Evolutionary conservation across 116 monocot genomes (phyloP).

Genomic region (Thalassia testudinum): DNA sequence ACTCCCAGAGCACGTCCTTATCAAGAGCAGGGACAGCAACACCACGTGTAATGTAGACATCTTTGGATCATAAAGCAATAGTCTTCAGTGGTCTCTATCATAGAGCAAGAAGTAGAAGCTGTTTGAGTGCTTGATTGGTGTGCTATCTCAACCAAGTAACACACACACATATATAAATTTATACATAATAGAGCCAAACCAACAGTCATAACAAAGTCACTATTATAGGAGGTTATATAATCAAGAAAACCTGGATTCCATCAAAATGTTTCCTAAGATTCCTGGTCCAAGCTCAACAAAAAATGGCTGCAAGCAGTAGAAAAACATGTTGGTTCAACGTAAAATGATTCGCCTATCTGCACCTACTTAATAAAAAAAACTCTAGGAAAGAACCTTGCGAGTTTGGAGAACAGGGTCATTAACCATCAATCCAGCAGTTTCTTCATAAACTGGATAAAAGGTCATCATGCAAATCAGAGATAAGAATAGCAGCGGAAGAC

Average conservation of each 20-base stretch:
- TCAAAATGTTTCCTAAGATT: slow-evolving; percentile 97
- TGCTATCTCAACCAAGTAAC: too few species aligned
- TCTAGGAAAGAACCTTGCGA: slow-evolving; percentile 39
- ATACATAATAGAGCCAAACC: not conserved
- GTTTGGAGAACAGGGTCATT: slow-evolving; percentile 98
- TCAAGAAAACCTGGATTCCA: slow-evolving; percentile 74
- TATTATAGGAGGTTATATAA: not conserved
- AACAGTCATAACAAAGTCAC: not conserved
- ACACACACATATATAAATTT: not conserved
- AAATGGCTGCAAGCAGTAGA: slow-evolving; percentile 61
- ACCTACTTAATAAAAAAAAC: too few species aligned
- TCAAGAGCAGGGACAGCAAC: slow-evolving; percentile 97
- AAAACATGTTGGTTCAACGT: too few species aligned
- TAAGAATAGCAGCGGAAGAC: not conserved
- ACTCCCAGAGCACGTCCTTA: slow-evolving; percentile 93
- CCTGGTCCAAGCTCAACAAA: slow-evolving; percentile 99
- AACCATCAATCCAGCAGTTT: slow-evolving; percentile 93
- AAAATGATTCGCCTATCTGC: not conserved
- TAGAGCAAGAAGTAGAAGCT: not conserved
- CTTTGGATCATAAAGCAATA: slow-evolving; percentile 90
- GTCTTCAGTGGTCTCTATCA: slow-evolving; percentile 89
- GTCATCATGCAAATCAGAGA: not conserved
- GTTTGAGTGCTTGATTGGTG: not conserved
- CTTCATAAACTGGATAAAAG: slow-evolving; percentile 74
- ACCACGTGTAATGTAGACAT: slow-evolving; percentile 99